A percentile compares a stretch with the other conserved stretches of the same genome.
Evolutionary conservation across 495 filamentous ascomycete species (phyloP).

Genomic region (Aspergillus hancockii): DNA sequence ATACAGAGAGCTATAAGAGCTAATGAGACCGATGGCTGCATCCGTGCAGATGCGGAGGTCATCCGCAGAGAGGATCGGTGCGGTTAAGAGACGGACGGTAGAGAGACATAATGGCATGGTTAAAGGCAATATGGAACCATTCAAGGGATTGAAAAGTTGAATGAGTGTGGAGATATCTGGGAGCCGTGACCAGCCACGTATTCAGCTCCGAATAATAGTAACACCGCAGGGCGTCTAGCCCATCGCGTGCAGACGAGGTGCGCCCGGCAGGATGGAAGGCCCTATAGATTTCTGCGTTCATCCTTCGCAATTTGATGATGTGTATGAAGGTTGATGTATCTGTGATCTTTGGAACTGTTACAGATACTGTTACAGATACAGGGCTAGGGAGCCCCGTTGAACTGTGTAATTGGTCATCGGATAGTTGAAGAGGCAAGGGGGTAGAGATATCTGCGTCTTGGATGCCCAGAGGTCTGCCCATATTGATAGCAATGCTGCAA

Average conservation of each 20-base stretch:
- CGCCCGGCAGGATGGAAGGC: slow-evolving; percentile 13
- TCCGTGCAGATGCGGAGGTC: slow-evolving; percentile 14
- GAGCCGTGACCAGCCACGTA: slow-evolving; percentile 13
- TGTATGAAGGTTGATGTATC: slow-evolving; percentile 16
- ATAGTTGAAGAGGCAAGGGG: slow-evolving; percentile 3
- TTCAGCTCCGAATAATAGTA: slow-evolving; percentile 9
- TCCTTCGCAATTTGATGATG: slow-evolving; percentile 14
- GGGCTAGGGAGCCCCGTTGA: background rate
- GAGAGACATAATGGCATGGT: slow-evolving; percentile 13
- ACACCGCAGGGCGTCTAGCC: background rate
- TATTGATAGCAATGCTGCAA: slow-evolving; percentile 16
- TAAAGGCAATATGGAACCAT: slow-evolving; percentile 18
- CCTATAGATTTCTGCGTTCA: slow-evolving; percentile 11
- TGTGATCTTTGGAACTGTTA: slow-evolving; percentile 1
- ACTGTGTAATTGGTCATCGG: slow-evolving; percentile 2
- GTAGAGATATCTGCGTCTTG: slow-evolving; percentile 12
- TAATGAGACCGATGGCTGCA: slow-evolving; percentile 15
- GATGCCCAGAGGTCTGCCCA: slow-evolving; percentile 14
- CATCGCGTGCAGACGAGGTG: background rate
- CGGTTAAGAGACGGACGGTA: slow-evolving; percentile 13
- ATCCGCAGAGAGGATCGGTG: slow-evolving; percentile 8
- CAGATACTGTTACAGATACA: background rate
- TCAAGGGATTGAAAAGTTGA: slow-evolving; percentile 14
- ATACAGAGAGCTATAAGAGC: slow-evolving; percentile 15
- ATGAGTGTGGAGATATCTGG: slow-evolving; percentile 6